Evolutionary conservation across 352 stramenopile genomes (phyloP).

Genomic region (Pythium insidiosum): DNA sequence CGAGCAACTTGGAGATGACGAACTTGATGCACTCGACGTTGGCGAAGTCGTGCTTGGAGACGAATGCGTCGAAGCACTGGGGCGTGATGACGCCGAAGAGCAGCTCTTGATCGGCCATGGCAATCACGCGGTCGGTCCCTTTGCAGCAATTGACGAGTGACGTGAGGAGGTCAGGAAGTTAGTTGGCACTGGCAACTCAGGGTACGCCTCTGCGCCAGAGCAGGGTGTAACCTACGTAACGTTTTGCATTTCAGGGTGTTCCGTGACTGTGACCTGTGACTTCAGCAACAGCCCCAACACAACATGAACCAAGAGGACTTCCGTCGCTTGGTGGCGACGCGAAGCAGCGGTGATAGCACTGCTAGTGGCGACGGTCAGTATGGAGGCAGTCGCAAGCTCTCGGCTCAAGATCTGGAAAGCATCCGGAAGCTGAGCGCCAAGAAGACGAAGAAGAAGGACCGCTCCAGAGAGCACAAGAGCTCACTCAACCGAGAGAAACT

Average conservation of each 20-base stretch:
- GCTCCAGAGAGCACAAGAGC: constrained; percentile 30
- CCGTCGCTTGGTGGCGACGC: constrained; percentile 36
- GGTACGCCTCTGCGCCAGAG: no score
- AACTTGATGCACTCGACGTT: constrained; percentile 82
- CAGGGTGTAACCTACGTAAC: no score
- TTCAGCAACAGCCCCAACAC: no score
- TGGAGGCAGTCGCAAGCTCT: constrained; percentile 50
- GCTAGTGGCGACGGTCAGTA: constrained; percentile 6
- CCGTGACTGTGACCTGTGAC: no score
- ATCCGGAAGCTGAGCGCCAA: constrained; percentile 45
- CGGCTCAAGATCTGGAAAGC: constrained; percentile 33
- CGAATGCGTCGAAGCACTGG: constrained; percentile 75
- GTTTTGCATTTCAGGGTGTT: constrained; percentile 1
- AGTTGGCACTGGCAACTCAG: no score
- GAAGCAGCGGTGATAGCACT: constrained; percentile 7
- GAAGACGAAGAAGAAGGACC: constrained; percentile 48
- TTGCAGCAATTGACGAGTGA: no score
- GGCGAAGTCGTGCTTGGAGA: constrained; percentile 71
- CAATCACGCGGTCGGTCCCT: no score
- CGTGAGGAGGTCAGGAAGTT: no score
- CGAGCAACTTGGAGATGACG: constrained; percentile 73
- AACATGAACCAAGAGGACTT: constrained; percentile 80
- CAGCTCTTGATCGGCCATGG: no score
- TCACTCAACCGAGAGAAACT: constrained; percentile 1
- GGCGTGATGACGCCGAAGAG: constrained; percentile 67